Evolutionary conservation across 2,329 filamentous ascomycete species (phyloP).

Genomic region (Penicillium brevicompactum): DNA sequence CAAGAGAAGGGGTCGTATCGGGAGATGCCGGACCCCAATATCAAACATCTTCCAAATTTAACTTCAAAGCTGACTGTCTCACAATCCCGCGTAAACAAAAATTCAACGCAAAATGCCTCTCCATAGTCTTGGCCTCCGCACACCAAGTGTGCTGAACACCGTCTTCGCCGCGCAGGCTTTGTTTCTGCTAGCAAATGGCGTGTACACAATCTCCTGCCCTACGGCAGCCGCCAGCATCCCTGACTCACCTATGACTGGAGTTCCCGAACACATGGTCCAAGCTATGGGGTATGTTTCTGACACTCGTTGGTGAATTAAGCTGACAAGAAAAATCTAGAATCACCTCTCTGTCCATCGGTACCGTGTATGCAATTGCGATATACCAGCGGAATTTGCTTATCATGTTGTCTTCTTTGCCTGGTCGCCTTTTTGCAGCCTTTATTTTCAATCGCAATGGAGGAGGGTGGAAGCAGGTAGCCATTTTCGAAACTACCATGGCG

Average conservation of each 20-base stretch:
- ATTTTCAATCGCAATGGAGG: constrained; percentile 7
- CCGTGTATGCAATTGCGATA: constrained; percentile 11
- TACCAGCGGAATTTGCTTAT: constrained; percentile 13
- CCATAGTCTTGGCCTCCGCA: constrained; percentile 2
- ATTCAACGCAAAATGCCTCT: constrained; percentile 27
- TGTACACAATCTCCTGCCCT: constrained; percentile 6
- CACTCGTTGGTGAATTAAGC: neutral
- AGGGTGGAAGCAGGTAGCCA: constrained; percentile 1
- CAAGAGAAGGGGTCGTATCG: too few species aligned
- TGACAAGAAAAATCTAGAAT: neutral
- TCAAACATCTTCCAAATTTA: too few species aligned
- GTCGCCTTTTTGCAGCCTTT: constrained; percentile 9
- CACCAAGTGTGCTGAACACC: neutral
- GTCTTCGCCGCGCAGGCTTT: constrained; percentile 8
- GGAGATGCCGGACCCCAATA: too few species aligned
- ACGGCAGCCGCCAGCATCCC: constrained; percentile 2
- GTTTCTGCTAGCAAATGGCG: constrained; percentile 7
- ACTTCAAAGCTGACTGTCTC: too few species aligned
- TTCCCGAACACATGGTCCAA: neutral
- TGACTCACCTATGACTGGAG: neutral
- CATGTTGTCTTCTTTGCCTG: constrained; percentile 9
- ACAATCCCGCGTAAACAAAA: too few species aligned
- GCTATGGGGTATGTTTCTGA: constrained; percentile 2
- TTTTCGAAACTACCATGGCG: constrained; percentile 3
- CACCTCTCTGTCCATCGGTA: constrained; percentile 11